Conservation (phyloP, 768 basidiomycete genomes). For the Russula virescens region DNA sequence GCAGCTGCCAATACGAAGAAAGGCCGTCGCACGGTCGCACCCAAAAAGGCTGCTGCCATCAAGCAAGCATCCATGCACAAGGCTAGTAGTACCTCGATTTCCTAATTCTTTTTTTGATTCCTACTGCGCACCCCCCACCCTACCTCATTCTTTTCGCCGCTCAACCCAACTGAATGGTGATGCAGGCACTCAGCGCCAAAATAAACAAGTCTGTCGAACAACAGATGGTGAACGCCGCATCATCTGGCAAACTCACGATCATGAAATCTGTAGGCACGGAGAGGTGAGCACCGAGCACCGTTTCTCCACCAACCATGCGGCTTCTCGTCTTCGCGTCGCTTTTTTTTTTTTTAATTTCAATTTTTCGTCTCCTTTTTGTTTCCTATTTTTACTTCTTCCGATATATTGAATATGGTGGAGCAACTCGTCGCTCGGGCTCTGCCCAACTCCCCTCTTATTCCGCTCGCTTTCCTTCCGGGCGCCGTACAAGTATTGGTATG, state of each 20-base stretch:
- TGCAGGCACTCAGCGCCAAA: constrained; percentile 77
- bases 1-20: constrained; percentile 71
- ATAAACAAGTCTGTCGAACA: constrained; percentile 89
- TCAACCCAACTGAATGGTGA: constrained; percentile 1
- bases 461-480: not conserved
- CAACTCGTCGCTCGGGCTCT: no score
- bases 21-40: constrained; percentile 69
- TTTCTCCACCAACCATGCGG: no score
- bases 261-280: constrained; percentile 67
- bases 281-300: constrained; percentile 29
- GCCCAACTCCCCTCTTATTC: not conserved
- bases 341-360: not conserved
- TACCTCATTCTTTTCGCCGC: not conserved
- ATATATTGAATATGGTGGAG: not conserved
- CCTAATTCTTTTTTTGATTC: not conserved
- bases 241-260: constrained; percentile 84
- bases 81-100: constrained; percentile 30
- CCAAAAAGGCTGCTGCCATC: constrained; percentile 70
- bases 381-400: not conserved
- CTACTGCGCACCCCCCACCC: not conserved
- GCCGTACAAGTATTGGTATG: not conserved
- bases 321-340: not conserved
- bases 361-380: not conserved
- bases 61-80: constrained; percentile 75
- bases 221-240: constrained; percentile 87